Evolutionary conservation across 805 yeast genomes (phyloP), one percentile per base, ranked within the genome.

Genomic region (Candida mattraensis): DNA sequence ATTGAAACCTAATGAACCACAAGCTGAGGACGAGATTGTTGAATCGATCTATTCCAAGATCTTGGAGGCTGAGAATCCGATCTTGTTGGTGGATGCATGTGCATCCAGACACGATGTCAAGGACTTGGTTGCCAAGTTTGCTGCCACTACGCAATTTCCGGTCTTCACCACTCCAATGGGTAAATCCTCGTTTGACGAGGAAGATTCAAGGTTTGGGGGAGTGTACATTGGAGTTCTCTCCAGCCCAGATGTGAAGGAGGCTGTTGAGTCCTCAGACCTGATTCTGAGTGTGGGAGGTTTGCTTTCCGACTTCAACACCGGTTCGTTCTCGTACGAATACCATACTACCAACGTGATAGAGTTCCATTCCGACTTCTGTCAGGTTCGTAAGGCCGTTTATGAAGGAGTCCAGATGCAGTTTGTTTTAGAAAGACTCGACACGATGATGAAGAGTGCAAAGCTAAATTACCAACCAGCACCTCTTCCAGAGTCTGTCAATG

Each of bases 151-250:
- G 32, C 78, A 82, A 60, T 85, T 79, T 78, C 91, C 93, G 29
- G 81, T 83, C 31, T 86, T 78, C 63, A 82, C 82, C 38, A 87
- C 95, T 35, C 95, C 95, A 52, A 84, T 86, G 93, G 95, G 95
- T 64, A 86, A 86, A 64, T 83, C 87, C 42, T 70, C 78, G 17
- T 76, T 85, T 50, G 79, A 83, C 62, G 95, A 86, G 65, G 70
- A 70, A 43, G 72, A 78, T 60, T 75, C 78, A 45, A 69, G 86
- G 63, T 86, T 76, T 63, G 87, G 87, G 50, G 95, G 95, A 64
- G 87, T 82, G 39, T 86, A 86, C 60, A 85, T 85, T 40, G 95
- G 95, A 52, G 71, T 83, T n/a, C 67, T 87, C 51, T 81, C 94
- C 13, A 65, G 67, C 39, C 87, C 87, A 42, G 83, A 72, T 45